These are phyloP conservation scores for Hypomontagnella submonticulosa DNA, from an alignment of 495 filamentous ascomycete genomes.

Conservation along the genomic window DNA sequence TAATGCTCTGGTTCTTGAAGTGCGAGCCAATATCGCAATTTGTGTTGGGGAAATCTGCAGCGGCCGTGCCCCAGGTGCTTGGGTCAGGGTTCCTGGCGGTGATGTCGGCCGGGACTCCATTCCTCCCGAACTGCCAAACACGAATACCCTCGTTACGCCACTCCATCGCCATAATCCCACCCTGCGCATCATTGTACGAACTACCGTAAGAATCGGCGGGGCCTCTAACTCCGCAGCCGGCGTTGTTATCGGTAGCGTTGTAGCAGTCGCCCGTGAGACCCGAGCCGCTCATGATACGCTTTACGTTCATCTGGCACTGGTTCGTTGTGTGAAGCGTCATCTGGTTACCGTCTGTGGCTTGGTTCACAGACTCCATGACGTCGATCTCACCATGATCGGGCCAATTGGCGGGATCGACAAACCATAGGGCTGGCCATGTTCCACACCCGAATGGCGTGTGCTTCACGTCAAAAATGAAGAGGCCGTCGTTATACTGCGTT, in stretches of 20 bases:
- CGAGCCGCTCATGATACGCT: conserved; percentile 60
- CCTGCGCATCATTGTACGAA: conserved; percentile 66
- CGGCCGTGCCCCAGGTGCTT: conserved; percentile 66
- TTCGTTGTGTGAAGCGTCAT: conserved; percentile 74
- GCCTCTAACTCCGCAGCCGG: conserved; percentile 64
- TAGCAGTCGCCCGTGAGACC: conserved; percentile 64
- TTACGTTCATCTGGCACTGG: conserved; percentile 66
- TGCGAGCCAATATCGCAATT: conserved; percentile 69
- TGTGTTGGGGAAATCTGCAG: conserved; percentile 67
- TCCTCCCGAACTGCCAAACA: conserved; percentile 68
- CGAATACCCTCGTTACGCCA: conserved; percentile 69
- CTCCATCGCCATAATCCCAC: conserved; percentile 73
- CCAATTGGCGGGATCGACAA: conserved; percentile 67
- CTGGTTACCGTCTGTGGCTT: conserved; percentile 60
- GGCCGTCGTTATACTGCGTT: conserved; percentile 62
- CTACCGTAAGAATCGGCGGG: conserved; percentile 60
- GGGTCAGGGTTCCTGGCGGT: conserved; percentile 63
- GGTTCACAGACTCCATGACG: conserved; percentile 77
- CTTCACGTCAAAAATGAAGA: conserved; percentile 69
- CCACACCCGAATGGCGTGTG: conserved; percentile 70
- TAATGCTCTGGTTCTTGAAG: conserved; percentile 72
- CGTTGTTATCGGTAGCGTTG: conserved; percentile 62
- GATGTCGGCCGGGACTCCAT: conserved; percentile 65
- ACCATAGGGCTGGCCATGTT: conserved; percentile 70
- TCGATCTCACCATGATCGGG: conserved; percentile 78